Base-by-base conservation (phyloP, 2,329 filamentous ascomycete genomes). In the Onygenales sp. region DNA sequence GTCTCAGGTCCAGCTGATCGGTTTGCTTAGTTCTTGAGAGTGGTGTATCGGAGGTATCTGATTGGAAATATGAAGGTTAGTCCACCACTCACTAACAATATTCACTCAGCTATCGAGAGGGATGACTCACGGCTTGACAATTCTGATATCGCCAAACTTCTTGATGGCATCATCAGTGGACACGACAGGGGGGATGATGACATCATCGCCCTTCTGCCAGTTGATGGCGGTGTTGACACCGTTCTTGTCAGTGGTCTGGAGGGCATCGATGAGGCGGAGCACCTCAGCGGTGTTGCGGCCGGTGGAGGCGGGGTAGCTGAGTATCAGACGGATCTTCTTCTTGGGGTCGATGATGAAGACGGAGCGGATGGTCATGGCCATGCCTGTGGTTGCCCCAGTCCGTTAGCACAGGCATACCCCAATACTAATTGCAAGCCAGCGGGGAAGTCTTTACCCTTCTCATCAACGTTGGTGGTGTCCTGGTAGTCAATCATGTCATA, bases 331-430 rank as follows among this genome's bases (percentile, higher is more conserved):
- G 74, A 95, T 93, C 72, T 86, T 92, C 84, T 95, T 95, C 73
- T 82, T 83, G 59, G 90, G 90, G 77, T 95, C 90, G 71, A 95
- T 93, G 75, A 95, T 79, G 80, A 94, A 95, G 68, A 95, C 91
- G 63, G 87, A 89, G 65, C 91, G 88, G 75, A 96, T 95, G 63
- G 91, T 95, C 75, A 95, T 92, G 53, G 90, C 89, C 63, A 92
- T 87, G 62, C 62, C 61, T 53, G 13, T 42, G 40, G 13, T 27
- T 57, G 3, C 1, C 21, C 21, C 53, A 56, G 51, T 49, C 34
- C 45, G 47, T 48, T 40, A 54, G 44, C n/a, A 10, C 10, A 36
- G n/a, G 45, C 7, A 17, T 14, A 7, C 39, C 10, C 34, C 3
- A 42, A 7, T 31, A 32, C 14, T 13, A 32, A 10, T 33, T n/a